A percentile compares a stretch with the other conserved stretches of the same genome.
These are phyloP conservation scores for Phytophthora quininea DNA, from an alignment of 352 stramenopile genomes.

Conservation along the genomic window DNA sequence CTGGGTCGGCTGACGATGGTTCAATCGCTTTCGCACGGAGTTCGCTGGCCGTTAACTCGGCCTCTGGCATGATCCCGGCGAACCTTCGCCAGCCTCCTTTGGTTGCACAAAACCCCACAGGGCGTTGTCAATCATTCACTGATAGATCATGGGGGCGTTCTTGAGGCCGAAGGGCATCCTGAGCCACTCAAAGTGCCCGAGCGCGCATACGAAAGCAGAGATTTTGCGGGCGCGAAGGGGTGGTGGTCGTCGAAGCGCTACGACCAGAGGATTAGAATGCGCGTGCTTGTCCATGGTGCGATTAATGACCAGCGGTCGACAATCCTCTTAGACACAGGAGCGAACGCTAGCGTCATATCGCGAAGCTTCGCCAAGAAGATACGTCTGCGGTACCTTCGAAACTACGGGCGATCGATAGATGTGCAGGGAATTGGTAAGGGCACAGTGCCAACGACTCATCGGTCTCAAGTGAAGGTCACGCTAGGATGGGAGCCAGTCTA, in stretches of 20 bases:
- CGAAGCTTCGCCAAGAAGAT: not conserved
- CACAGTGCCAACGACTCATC: not conserved
- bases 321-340: conserved; percentile 3
- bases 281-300: not conserved
- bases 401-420: not conserved
- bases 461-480: not conserved
- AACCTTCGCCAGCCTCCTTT: not conserved
- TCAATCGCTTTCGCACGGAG: not conserved
- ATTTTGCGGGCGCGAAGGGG: not conserved
- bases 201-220: not conserved
- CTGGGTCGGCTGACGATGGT: not conserved
- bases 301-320: not conserved
- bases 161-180: not conserved
- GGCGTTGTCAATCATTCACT: not conserved
- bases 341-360: conserved; percentile 3
- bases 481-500: conserved; percentile 1
- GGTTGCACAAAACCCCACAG: not conserved
- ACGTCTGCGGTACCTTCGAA: not conserved
- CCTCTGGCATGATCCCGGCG: not conserved
- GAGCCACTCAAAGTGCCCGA: not conserved
- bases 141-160: not conserved
- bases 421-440: not conserved
- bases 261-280: conserved; percentile 1
- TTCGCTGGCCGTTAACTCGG: not conserved
- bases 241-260: conserved; percentile 5